Evolutionary conservation across 1,284 basidiomycete species (phyloP).

Genomic region (Sanghuangporus weigelae): DNA sequence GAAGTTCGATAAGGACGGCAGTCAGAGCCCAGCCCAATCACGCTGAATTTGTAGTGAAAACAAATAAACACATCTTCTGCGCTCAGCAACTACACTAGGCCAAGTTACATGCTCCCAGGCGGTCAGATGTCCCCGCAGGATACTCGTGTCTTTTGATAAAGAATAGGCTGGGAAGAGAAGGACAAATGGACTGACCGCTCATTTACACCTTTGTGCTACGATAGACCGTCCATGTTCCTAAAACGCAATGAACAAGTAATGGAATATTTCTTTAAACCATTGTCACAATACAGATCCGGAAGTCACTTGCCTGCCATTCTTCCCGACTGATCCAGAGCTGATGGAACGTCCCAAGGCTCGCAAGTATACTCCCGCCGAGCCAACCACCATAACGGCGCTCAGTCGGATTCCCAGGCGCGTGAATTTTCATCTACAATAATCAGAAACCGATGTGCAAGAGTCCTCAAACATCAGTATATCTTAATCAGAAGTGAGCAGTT

Average conservation of each 20-base stretch:
- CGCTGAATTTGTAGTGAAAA: too few species aligned
- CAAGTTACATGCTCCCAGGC: too few species aligned
- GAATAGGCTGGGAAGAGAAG: not conserved
- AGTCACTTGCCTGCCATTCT: constrained; percentile 73
- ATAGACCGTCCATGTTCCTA: constrained; percentile 77
- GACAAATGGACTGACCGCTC: constrained; percentile 12
- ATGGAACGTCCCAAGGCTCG: constrained; percentile 93
- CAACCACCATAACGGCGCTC: constrained; percentile 89
- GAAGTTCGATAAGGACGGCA: not conserved
- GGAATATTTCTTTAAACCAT: not conserved
- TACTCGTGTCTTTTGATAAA: not conserved
- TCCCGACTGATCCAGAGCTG: constrained; percentile 92
- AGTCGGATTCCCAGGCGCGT: constrained; percentile 82
- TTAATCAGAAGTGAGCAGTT: not conserved
- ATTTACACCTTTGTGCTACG: constrained; percentile 78
- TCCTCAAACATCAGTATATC: not conserved
- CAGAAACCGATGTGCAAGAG: constrained; percentile 27
- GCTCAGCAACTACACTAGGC: too few species aligned
- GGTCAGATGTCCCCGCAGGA: too few species aligned
- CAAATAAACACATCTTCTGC: too few species aligned
- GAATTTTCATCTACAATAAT: constrained; percentile 61
- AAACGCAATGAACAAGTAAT: not conserved
- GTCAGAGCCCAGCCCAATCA: too few species aligned
- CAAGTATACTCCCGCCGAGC: constrained; percentile 91
- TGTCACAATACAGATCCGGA: not conserved